Evolutionary conservation across 1,139 yeast species (phyloP).

Genomic region (Scheffersomyces insectosa): DNA sequence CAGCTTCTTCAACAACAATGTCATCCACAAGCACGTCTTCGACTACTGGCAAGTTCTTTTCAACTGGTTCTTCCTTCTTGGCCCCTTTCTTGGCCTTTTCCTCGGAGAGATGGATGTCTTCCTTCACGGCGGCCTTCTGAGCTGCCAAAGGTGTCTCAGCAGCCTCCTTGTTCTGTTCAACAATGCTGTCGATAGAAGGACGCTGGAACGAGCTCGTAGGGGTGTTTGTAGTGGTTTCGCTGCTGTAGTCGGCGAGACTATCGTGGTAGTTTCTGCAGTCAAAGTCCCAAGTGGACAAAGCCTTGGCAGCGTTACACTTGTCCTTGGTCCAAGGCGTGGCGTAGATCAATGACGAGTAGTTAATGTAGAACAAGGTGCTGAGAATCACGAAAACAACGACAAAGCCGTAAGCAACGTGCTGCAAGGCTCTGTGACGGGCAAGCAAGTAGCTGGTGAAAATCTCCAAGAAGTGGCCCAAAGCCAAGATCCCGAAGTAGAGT

Average conservation of each 20-base stretch:
- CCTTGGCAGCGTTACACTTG: slow-evolving; percentile 62
- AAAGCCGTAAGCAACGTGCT: slow-evolving; percentile 41
- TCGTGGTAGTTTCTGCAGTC: slow-evolving; percentile 64
- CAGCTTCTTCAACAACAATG: slow-evolving; percentile 4
- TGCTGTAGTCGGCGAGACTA: slow-evolving; percentile 25
- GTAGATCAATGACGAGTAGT: slow-evolving; percentile 74
- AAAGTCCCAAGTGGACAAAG: slow-evolving; percentile 78
- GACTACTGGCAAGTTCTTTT: not conserved
- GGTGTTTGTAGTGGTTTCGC: slow-evolving; percentile 1
- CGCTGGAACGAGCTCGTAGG: slow-evolving; percentile 1
- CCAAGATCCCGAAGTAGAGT: slow-evolving; percentile 82
- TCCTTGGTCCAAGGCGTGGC: slow-evolving; percentile 80
- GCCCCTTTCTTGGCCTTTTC: slow-evolving; percentile 22
- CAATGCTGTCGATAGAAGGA: too few species aligned
- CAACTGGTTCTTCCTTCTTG: not conserved
- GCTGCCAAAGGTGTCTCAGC: too few species aligned
- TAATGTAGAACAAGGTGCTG: slow-evolving; percentile 56
- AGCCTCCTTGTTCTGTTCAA: too few species aligned
- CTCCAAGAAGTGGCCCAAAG: slow-evolving; percentile 81
- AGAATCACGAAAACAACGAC: slow-evolving; percentile 50
- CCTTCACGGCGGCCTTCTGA: slow-evolving; percentile 1
- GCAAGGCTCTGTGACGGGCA: slow-evolving; percentile 36
- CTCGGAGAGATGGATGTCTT: slow-evolving; percentile 2
- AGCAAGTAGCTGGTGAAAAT: slow-evolving; percentile 52
- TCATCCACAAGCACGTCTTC: slow-evolving; percentile 1